Conservation (phyloP, 805 yeast species). For the Kuraishia capsulata region DNA sequence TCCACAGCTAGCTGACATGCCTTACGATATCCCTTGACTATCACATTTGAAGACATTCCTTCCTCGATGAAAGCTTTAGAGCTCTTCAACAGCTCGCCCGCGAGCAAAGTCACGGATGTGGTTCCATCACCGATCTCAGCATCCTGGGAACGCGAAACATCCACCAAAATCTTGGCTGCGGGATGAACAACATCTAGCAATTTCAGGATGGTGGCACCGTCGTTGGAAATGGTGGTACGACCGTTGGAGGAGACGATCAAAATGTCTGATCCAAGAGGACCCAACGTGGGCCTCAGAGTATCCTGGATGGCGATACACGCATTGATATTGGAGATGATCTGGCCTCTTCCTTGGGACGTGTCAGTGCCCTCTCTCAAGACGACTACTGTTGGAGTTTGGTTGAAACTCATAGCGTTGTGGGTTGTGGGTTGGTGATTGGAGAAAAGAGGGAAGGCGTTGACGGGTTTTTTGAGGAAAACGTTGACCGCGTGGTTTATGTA, state of each 20-base stretch:
- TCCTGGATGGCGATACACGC: slow-evolving; percentile 98
- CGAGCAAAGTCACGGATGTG: slow-evolving; percentile 87
- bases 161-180: slow-evolving; percentile 93
- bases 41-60: slow-evolving; percentile 86
- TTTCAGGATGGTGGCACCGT: slow-evolving; percentile 94
- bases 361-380: slow-evolving; percentile 98
- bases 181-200: slow-evolving; percentile 95
- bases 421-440: slow-evolving; percentile 1
- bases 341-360: slow-evolving; percentile 93
- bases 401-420: slow-evolving; percentile 71
- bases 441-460: too few relatives aligned
- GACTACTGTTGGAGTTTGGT: slow-evolving; percentile 96
- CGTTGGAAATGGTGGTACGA: slow-evolving; percentile 91
- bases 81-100: slow-evolving; percentile 92
- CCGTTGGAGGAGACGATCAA: slow-evolving; percentile 78
- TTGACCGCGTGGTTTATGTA: too few relatives aligned
- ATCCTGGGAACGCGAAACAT: slow-evolving; percentile 92
- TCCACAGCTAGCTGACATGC: slow-evolving; percentile 74
- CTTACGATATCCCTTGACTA: slow-evolving; percentile 77
- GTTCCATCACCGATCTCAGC: slow-evolving; percentile 99
- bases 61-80: slow-evolving; percentile 89
- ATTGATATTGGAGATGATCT: slow-evolving; percentile 88
- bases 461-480: too few relatives aligned
- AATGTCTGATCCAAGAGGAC: slow-evolving; percentile 96
- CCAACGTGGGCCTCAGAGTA: slow-evolving; percentile 87